Evolutionary conservation across 495 filamentous ascomycete species (phyloP), one percentile per base, ranked within the genome.

Genomic region (Penicillium maclennaniae): DNA sequence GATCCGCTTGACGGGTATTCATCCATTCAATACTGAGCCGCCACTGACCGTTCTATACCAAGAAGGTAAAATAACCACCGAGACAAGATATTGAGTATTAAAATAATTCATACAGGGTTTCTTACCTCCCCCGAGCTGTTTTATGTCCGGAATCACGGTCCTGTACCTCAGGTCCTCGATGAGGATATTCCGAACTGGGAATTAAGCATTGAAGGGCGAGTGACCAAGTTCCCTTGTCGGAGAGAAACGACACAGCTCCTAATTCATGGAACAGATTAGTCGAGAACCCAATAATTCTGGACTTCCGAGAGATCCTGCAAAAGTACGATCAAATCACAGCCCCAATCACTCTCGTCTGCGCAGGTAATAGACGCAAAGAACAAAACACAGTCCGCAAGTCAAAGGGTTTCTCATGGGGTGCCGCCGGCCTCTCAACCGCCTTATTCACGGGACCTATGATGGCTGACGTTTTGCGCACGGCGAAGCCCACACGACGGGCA

Each of bases 381-480:
- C 92, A 97, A 61, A 97, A 97, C 55, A 75, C 86, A 27, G 89
- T 96, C 2, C 78, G 91, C 25, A 97, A 97, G 66, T 88, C 88
- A 3, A 96, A 96, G 62, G 92, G 92, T 0, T 97, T 97, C 72
- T 96, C 91, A 47, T 97, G 92, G 92, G 92, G 92, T 37, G 79
- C 92, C 0, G 91, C 89, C 7, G 92, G 91, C 21, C 65, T 97
- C 5, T 96, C 91, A 0, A 97, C 92, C 0, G 87, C 91, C 0
- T 72, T 97, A 1, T 97, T 88, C 77, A 97, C 92, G 0, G 92
- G 92, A 6, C 87, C 92, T 0, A 65, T 84, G 38, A 83, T 97
- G 63, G 74, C 78, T 0, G 88, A 95, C 47, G 65, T 97, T 7
- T 67, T 97, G 7, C 75, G 72, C 28, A 81, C 73, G 40, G 90